phyloP scores from a whole-genome alignment of 208 protist species.

The Crithidia brevicula region DNA sequence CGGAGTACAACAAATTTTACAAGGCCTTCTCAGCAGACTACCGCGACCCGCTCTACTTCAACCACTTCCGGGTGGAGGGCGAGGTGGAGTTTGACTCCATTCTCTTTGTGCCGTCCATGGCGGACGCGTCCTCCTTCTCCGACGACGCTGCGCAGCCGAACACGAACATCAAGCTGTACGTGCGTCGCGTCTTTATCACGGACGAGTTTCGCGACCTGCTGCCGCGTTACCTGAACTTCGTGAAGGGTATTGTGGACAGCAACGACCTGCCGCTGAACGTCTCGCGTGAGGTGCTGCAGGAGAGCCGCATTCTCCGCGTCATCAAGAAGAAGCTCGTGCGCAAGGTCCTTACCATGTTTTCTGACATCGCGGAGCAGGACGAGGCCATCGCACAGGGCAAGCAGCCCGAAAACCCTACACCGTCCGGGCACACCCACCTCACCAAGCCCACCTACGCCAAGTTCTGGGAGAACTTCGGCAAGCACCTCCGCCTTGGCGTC shows the following conservation, averaged over 20 bases:
- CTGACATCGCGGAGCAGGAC: slow-evolving; percentile 91
- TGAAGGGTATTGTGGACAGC: slow-evolving; percentile 98
- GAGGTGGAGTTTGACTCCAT: slow-evolving; percentile 98
- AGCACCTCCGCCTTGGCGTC: slow-evolving; percentile 97
- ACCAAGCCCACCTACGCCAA: slow-evolving; percentile 84
- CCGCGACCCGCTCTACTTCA: slow-evolving; percentile 94
- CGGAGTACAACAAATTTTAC: slow-evolving; percentile 99
- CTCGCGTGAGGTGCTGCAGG: slow-evolving; percentile 99
- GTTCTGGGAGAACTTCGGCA: slow-evolving; percentile 97
- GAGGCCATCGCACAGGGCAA: slow-evolving; percentile 42
- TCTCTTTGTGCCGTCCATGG: slow-evolving; percentile 96
- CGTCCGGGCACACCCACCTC: slow-evolving; percentile 40
- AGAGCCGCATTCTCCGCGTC: slow-evolving; percentile 94
- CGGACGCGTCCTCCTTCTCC: slow-evolving; percentile 89
- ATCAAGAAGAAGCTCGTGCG: slow-evolving; percentile 99
- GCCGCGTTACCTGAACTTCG: slow-evolving; percentile 95
- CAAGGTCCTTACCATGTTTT: slow-evolving; percentile 94
- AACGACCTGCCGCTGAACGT: slow-evolving; percentile 99
- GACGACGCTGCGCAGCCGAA: slow-evolving; percentile 60
- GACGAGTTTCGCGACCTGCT: slow-evolving; percentile 97
- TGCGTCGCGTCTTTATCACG: slow-evolving; percentile 99
- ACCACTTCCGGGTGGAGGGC: slow-evolving; percentile 98
- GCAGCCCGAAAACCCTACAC: slow-evolving; percentile 23
- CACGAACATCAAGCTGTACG: slow-evolving; percentile 96
- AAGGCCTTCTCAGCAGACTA: slow-evolving; percentile 96